Percentiles rank a stretch among this genome's conserved stretches.
Conservation (phyloP, 1,284 basidiomycete species). For the Cerioporus squamosus region DNA sequence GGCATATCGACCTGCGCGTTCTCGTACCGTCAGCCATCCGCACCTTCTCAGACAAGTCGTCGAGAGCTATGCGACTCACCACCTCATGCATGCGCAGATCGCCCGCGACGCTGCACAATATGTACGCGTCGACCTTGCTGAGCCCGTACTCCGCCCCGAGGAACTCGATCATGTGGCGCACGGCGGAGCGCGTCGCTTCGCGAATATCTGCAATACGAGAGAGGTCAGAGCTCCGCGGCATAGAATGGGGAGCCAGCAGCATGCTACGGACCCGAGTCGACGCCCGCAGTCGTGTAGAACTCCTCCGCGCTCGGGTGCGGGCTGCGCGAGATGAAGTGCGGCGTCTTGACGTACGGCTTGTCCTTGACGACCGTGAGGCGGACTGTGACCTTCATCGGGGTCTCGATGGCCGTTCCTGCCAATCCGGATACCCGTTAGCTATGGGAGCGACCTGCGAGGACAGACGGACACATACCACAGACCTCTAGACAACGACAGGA, state of each 20-base stretch:
- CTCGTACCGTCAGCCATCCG: not conserved
- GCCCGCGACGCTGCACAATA: constrained; percentile 64
- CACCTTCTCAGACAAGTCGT: too few species aligned
- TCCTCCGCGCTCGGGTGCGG: constrained; percentile 37
- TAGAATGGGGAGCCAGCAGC: not conserved
- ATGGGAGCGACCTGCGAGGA: not conserved
- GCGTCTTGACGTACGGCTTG: constrained; percentile 58
- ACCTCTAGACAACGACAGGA: constrained; percentile 43
- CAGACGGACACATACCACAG: constrained; percentile 42
- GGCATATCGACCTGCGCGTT: constrained; percentile 61
- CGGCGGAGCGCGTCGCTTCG: constrained; percentile 57
- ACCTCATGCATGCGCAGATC: constrained; percentile 67
- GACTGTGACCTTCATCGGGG: constrained; percentile 59
- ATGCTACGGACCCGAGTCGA: constrained; percentile 49
- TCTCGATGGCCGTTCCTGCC: constrained; percentile 64
- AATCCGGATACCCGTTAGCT: not conserved
- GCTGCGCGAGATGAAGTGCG: constrained; percentile 50
- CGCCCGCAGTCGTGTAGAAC: constrained; percentile 62
- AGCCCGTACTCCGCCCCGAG: constrained; percentile 48
- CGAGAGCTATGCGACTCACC: too few species aligned
- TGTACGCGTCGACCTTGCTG: constrained; percentile 53
- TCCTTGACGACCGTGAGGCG: constrained; percentile 60
- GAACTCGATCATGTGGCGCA: constrained; percentile 60
- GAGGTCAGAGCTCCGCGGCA: too few species aligned
- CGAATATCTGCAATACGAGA: constrained; percentile 56